These are phyloP conservation scores for Rubia balearica DNA, from an alignment of 305 asterid species.

Conservation along the genomic window DNA sequence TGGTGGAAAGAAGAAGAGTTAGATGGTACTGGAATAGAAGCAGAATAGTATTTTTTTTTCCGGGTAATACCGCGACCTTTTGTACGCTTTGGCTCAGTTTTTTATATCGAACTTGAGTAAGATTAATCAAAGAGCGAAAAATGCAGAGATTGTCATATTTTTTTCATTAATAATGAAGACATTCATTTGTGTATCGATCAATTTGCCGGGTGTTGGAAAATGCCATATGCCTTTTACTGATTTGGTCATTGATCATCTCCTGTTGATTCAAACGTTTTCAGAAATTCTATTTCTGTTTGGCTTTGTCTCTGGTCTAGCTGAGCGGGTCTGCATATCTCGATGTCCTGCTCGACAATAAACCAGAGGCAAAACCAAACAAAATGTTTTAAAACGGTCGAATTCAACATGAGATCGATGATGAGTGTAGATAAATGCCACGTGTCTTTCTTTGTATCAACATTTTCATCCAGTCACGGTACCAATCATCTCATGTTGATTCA, in stretches of 20 bases:
- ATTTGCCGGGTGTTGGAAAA: no score
- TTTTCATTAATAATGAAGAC: background rate
- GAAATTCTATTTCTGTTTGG: background rate
- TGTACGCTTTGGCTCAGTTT: background rate
- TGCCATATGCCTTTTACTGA: no score
- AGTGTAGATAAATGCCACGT: no score
- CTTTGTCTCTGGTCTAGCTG: no score
- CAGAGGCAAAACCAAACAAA: no score
- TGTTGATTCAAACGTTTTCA: background rate
- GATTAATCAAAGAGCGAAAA: background rate
- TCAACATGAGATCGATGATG: no score
- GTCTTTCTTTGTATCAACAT: no score
- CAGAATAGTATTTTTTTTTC: constrained; percentile 18
- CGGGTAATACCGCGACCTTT: background rate
- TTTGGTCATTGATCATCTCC: background rate
- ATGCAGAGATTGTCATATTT: background rate
- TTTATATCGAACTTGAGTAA: no score
- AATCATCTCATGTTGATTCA: no score
- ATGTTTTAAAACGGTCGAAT: background rate
- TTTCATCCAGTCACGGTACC: no score
- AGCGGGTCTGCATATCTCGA: no score
- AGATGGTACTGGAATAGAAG: constrained; percentile 26
- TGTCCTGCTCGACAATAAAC: no score
- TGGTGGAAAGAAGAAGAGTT: constrained; percentile 46
- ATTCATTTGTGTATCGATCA: background rate